These are phyloP conservation scores for Phytophthora agathidicida DNA, from an alignment of 352 stramenopile species.

Conservation along the genomic window DNA sequence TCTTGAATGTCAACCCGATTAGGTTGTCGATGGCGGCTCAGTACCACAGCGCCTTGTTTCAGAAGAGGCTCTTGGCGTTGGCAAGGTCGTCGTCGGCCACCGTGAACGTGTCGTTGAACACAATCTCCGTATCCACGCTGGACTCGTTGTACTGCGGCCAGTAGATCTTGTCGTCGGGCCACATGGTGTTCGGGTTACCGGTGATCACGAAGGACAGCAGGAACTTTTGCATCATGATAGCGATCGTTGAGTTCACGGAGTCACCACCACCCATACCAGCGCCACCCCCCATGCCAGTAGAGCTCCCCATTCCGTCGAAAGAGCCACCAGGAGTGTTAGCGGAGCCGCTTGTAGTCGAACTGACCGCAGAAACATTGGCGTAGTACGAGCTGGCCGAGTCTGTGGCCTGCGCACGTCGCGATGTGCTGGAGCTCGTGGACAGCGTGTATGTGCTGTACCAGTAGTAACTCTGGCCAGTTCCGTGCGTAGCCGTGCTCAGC, in stretches of 20 bases:
- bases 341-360: background rate
- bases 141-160: conserved; percentile 40
- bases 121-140: conserved; percentile 22
- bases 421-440: conserved; percentile 19
- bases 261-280: conserved; percentile 11
- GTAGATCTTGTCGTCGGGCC: conserved; percentile 31
- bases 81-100: conserved; percentile 29
- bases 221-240: conserved; percentile 35
- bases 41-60: conserved; percentile 43
- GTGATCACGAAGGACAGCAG: conserved; percentile 36
- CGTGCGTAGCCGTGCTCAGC: conserved; percentile 13
- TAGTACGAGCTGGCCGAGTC: conserved; percentile 26
- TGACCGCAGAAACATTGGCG: conserved; percentile 5
- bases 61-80: conserved; percentile 38
- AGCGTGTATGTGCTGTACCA: conserved; percentile 36
- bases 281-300: conserved; percentile 1
- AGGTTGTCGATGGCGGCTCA: conserved; percentile 6
- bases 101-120: conserved; percentile 40
- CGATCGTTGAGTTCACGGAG: conserved; percentile 26
- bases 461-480: conserved; percentile 35
- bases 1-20: too few relatives aligned
- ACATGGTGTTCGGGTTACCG: conserved; percentile 33
- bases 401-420: conserved; percentile 3
- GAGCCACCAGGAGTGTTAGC: background rate
- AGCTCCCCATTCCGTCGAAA: conserved; percentile 8